Conservation (phyloP, 2,329 filamentous ascomycete genomes). For the Drechslerella dactyloides region DNA sequence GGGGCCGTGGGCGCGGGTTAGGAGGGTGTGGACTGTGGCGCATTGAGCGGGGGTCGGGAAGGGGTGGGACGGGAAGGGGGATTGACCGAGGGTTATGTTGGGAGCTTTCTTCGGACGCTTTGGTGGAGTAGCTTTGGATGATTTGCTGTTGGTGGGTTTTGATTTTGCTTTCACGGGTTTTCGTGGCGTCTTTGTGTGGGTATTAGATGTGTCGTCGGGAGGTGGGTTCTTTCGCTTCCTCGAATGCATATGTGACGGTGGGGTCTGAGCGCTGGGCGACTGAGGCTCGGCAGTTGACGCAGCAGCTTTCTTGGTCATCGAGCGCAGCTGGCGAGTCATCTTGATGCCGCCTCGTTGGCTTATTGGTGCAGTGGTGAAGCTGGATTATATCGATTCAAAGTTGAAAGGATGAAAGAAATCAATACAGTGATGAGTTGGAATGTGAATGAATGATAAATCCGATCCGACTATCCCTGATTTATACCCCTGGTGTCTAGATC, state of each 20-base stretch:
- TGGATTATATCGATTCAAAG: too few species aligned
- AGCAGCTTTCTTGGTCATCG: conserved; percentile 4
- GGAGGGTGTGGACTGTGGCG: conserved; percentile 70
- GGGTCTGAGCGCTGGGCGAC: background rate
- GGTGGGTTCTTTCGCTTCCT: conserved; percentile 34
- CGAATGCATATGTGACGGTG: conserved; percentile 11
- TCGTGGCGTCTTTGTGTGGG: too few species aligned
- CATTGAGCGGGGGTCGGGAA: conserved; percentile 73
- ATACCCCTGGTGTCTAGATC: too few species aligned
- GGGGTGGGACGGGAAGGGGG: conserved; percentile 72
- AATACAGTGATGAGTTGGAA: too few species aligned
- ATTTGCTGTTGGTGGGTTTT: background rate
- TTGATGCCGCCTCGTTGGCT: too few species aligned
- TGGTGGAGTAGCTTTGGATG: conserved; percentile 50
- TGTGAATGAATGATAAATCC: too few species aligned
- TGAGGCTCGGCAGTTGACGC: background rate
- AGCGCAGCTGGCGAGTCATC: conserved; percentile 36
- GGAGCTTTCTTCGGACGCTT: conserved; percentile 57
- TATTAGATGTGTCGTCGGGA: conserved; percentile 62
- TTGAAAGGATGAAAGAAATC: too few species aligned
- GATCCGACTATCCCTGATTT: too few species aligned
- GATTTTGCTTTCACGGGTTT: too few species aligned
- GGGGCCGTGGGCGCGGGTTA: conserved; percentile 71
- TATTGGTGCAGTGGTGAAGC: too few species aligned
- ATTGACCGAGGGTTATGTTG: conserved; percentile 53